These are phyloP conservation scores for Atkinsonella hypoxylon DNA, from an alignment of 2,329 filamentous ascomycete species.

Conservation along the genomic window DNA sequence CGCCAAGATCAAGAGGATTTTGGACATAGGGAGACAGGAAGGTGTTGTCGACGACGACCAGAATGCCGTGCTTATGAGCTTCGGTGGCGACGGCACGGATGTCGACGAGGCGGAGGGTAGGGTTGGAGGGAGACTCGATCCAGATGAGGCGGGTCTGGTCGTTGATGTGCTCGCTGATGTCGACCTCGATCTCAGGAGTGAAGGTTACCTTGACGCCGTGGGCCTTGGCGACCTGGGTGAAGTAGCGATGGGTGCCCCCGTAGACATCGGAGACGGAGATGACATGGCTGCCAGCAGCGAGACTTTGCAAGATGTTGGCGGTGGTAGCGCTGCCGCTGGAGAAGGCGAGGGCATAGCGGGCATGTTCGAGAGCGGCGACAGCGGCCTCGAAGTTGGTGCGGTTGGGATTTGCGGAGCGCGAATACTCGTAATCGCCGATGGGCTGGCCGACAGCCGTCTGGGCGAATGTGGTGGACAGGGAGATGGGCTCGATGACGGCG, in stretches of 20 bases:
- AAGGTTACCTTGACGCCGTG: constrained; percentile 94
- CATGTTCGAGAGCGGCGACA: constrained; percentile 84
- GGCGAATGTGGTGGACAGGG: constrained; percentile 91
- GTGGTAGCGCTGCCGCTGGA: constrained; percentile 90
- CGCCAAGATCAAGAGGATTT: constrained; percentile 88
- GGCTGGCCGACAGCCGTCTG: constrained; percentile 81
- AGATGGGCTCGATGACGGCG: constrained; percentile 93
- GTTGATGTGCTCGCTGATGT: constrained; percentile 74
- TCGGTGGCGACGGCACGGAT: constrained; percentile 73
- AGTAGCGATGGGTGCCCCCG: constrained; percentile 95
- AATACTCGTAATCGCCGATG: constrained; percentile 85
- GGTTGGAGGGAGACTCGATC: constrained; percentile 92
- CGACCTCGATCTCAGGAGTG: constrained; percentile 80
- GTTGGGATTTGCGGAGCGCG: constrained; percentile 87
- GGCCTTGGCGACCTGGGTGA: constrained; percentile 91
- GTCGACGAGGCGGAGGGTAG: constrained; percentile 84
- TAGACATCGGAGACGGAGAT: constrained; percentile 97
- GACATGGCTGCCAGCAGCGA: constrained; percentile 84
- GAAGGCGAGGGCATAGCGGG: constrained; percentile 86
- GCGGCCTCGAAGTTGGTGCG: constrained; percentile 87
- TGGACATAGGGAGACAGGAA: constrained; percentile 95
- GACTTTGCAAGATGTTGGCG: constrained; percentile 81
- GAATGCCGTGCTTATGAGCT: constrained; percentile 78
- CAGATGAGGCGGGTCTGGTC: constrained; percentile 87
- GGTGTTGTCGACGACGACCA: constrained; percentile 98